Evolutionary conservation across 306 rosid genomes (phyloP), one percentile per base, ranked within the genome.

Genomic region (Prunus mira): DNA sequence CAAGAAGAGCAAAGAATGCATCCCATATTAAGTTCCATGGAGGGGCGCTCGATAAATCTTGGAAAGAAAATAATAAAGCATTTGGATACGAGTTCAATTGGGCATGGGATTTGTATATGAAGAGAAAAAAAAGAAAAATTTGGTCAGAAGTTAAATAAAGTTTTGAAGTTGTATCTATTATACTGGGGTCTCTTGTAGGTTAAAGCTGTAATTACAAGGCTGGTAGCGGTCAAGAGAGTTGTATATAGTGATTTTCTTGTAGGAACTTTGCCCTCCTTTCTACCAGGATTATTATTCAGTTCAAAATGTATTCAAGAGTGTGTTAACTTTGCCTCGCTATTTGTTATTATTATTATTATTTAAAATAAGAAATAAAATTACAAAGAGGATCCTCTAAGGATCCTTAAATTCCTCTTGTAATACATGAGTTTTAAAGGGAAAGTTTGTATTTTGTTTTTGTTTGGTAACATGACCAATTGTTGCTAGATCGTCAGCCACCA

Each of bases 41-140:
- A 73, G 64, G 54, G 64, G 30, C n/a, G 24, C 41, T 73, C 14
- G 17, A 58, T 72, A 74, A 56, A 71, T 69, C 28, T 63, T 54
- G 67, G 43, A 38, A 38, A 38, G 9, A 38, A 38, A 55, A 75
- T 24, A 65, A 11, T 41, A 78, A 49, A 52, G 65, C 68, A 64
- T 55, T 71, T 75, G 75, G 68, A 58, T 81, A 74, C 78, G 25
- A 57, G 78, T 79, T 67, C 67, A 80, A 68, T 51, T 64, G 83
- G 79, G 82, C 32, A 76, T 46, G 64, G 76, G 79, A 70, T 84
- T 76, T 86, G 91, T 86, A 74, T 77, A 85, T 70, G 80, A 57
- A 54, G 89, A 76, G 75, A 55, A 66, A 64, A 67, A 77, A 82
- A 76, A 76, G 73, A 52, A 65, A 3, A 75, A 64, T 69, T 62